Conservation (phyloP, 2,329 filamentous ascomycete genomes). For the Phoma sp. region DNA sequence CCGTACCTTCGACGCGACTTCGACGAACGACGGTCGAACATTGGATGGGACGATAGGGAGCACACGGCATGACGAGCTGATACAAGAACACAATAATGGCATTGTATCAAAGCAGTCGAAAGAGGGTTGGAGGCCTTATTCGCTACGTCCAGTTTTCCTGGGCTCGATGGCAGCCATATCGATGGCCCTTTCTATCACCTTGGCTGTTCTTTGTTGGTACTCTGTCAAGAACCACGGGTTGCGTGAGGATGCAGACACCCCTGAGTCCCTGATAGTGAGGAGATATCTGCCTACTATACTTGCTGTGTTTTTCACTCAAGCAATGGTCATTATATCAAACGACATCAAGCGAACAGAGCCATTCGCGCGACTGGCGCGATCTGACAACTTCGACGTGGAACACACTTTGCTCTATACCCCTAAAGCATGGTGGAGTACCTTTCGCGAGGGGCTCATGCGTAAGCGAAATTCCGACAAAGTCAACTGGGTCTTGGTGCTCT, state of each 20-base stretch:
- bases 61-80: not conserved
- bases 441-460: not conserved
- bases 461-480: not conserved
- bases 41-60: not conserved
- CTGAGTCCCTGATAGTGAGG: not conserved
- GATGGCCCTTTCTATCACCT: not conserved
- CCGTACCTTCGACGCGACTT: not conserved
- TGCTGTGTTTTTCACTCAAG: conserved; percentile 17
- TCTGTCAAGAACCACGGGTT: not conserved
- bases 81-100: not conserved
- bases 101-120: not conserved
- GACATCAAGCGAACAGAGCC: conserved; percentile 22
- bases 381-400: not conserved
- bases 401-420: not conserved
- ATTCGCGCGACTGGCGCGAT: conserved; percentile 16
- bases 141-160: not conserved
- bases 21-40: not conserved
- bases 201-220: not conserved
- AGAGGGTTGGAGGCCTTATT: not conserved
- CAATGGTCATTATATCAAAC: conserved; percentile 14
- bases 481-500: not conserved
- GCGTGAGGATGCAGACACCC: not conserved
- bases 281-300: conserved; percentile 20
- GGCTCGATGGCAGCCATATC: not conserved
- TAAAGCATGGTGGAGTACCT: conserved; percentile 6